Evolutionary conservation across 352 stramenopile genomes (phyloP).

Genomic region (Phytophthora sp.): DNA sequence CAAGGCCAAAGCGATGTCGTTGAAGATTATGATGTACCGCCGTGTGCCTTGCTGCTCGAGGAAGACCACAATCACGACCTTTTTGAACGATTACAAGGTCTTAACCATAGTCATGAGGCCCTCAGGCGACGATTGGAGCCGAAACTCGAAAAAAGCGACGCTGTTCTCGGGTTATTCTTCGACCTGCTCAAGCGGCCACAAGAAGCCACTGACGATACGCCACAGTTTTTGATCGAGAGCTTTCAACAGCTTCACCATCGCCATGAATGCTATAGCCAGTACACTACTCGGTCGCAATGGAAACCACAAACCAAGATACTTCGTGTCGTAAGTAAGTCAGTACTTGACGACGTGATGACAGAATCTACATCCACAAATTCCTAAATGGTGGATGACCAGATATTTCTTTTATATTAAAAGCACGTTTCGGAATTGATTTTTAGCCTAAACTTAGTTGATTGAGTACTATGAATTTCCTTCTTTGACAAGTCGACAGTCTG

Average conservation of each 20-base stretch:
- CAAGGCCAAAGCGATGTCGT: slow-evolving; percentile 4
- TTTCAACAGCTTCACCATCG: slow-evolving; percentile 54
- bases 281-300: slow-evolving; percentile 54
- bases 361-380: slow-evolving; percentile 12
- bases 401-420: no score
- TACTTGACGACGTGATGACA: not conserved
- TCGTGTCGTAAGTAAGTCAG: slow-evolving; percentile 8
- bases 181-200: slow-evolving; percentile 21
- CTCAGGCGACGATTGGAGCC: slow-evolving; percentile 39
- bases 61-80: slow-evolving; percentile 61
- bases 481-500: no score
- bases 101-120: slow-evolving; percentile 25
- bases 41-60: slow-evolving; percentile 58
- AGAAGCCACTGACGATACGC: not conserved
- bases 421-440: no score
- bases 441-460: no score
- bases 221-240: not conserved
- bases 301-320: slow-evolving; percentile 21
- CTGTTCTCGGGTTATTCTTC: slow-evolving; percentile 51
- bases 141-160: slow-evolving; percentile 59
- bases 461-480: no score
- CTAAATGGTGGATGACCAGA: no score
- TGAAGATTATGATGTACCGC: slow-evolving; percentile 26
- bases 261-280: slow-evolving; percentile 62
- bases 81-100: slow-evolving; percentile 45